Percentiles rank a stretch among this genome's conserved stretches.
Evolutionary conservation across 768 basidiomycete genomes (phyloP).

Genomic region (Tremella yokohamensis): DNA sequence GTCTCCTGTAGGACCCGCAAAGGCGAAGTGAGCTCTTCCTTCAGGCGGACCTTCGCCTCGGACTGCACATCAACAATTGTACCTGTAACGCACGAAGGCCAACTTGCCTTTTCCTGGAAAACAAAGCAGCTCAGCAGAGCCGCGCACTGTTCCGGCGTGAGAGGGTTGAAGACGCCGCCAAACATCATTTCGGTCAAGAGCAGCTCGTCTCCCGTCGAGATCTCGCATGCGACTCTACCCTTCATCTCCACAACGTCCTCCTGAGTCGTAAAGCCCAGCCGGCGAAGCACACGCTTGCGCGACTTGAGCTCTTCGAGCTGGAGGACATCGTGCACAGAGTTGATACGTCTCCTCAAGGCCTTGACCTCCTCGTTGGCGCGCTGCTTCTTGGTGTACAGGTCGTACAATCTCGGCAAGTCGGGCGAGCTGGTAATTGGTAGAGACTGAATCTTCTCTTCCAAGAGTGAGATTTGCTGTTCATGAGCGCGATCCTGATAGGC

Average conservation of each 20-base stretch:
- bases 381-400: slow-evolving; percentile 72
- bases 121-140: slow-evolving; percentile 96
- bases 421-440: slow-evolving; percentile 76
- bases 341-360: slow-evolving; percentile 76
- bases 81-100: not conserved
- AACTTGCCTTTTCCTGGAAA: slow-evolving; percentile 83
- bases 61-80: slow-evolving; percentile 26
- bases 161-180: slow-evolving; percentile 88
- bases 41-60: slow-evolving; percentile 62
- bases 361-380: slow-evolving; percentile 54
- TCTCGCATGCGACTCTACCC: slow-evolving; percentile 96
- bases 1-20: slow-evolving; percentile 93
- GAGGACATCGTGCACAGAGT: slow-evolving; percentile 82
- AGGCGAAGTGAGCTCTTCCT: slow-evolving; percentile 89
- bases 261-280: slow-evolving; percentile 81
- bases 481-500: slow-evolving; percentile 3
- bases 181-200: slow-evolving; percentile 95
- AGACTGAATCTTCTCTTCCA: slow-evolving; percentile 80
- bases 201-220: slow-evolving; percentile 93
- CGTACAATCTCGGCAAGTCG: slow-evolving; percentile 74
- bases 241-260: slow-evolving; percentile 97
- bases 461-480: slow-evolving; percentile 76
- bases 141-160: slow-evolving; percentile 87
- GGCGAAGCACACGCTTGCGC: slow-evolving; percentile 86
- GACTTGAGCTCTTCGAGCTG: slow-evolving; percentile 96